These are phyloP conservation scores for Eucalyptus decipiens DNA, from an alignment of 345 rosid genomes.

Conservation along the genomic window DNA sequence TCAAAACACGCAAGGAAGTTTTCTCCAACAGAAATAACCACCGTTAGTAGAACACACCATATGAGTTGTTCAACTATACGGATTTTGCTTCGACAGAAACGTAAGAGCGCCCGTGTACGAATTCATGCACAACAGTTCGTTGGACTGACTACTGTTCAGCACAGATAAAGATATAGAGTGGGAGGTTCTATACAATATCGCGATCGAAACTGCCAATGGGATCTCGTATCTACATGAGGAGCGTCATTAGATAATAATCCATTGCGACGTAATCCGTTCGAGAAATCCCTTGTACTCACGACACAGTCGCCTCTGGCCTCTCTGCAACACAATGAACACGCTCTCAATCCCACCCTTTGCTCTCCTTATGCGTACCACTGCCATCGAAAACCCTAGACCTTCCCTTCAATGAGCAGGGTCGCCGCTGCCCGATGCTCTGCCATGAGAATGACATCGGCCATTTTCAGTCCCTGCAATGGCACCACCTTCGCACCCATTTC, in stretches of 20 bases:
- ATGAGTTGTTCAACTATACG: not conserved
- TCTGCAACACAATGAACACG: not conserved
- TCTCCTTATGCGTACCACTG: not conserved
- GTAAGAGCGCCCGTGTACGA: not conserved
- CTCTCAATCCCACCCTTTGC: not conserved
- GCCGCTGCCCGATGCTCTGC: not conserved
- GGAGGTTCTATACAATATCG: not conserved
- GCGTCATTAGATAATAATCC: not conserved
- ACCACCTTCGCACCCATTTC: not conserved
- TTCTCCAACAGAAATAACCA: no score
- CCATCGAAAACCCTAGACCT: not conserved
- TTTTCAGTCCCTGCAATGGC: not conserved
- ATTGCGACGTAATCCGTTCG: not conserved
- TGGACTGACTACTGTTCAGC: not conserved
- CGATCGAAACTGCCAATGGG: not conserved
- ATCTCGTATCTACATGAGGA: not conserved
- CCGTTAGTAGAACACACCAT: not conserved
- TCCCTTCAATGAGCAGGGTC: not conserved
- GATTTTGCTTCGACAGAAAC: not conserved
- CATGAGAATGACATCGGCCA: not conserved
- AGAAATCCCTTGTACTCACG: no score
- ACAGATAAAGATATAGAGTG: not conserved
- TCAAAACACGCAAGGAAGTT: no score
- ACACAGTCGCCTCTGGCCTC: not conserved
- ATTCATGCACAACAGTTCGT: not conserved